A percentile compares a stretch with the other conserved stretches of the same genome.
phyloP scores from a whole-genome alignment of 441 rosid genomes.

The Erysimum cheiri region DNA sequence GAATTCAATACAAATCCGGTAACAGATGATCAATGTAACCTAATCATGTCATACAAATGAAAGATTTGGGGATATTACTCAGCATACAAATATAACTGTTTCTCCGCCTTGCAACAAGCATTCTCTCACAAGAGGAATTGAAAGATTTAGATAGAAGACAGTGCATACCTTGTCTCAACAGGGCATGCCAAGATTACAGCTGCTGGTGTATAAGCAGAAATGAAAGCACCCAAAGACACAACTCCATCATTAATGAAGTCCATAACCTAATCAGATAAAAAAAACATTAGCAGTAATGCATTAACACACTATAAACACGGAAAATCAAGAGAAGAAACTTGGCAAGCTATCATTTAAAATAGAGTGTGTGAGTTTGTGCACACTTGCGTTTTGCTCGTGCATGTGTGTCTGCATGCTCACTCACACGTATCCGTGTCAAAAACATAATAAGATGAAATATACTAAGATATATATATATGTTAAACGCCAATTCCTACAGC shows the following conservation, averaged over 20 bases:
- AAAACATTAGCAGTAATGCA: constrained; percentile 8
- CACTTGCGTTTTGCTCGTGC: neutral
- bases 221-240: constrained; percentile 87
- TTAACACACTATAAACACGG: neutral
- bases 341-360: constrained; percentile 2
- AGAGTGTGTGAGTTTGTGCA: neutral
- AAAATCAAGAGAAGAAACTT: constrained; percentile 1
- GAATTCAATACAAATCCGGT: constrained; percentile 5
- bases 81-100: constrained; percentile 13
- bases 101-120: neutral
- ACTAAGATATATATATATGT: neutral
- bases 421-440: neutral
- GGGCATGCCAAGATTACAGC: constrained; percentile 72
- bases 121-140: constrained; percentile 13
- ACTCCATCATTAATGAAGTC: constrained; percentile 96
- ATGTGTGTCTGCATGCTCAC: neutral
- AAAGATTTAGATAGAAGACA: constrained; percentile 20
- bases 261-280: constrained; percentile 66
- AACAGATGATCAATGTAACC: constrained; percentile 6
- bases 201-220: constrained; percentile 73
- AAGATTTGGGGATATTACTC: constrained; percentile 5
- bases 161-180: constrained; percentile 75
- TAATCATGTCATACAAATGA: constrained; percentile 10
- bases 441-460: neutral
- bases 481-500: neutral